Evolutionary conservation across 129 eudicot species (phyloP), one percentile per base, ranked within the genome.

Genomic region (Rutidosis leptorrhynchoides): DNA sequence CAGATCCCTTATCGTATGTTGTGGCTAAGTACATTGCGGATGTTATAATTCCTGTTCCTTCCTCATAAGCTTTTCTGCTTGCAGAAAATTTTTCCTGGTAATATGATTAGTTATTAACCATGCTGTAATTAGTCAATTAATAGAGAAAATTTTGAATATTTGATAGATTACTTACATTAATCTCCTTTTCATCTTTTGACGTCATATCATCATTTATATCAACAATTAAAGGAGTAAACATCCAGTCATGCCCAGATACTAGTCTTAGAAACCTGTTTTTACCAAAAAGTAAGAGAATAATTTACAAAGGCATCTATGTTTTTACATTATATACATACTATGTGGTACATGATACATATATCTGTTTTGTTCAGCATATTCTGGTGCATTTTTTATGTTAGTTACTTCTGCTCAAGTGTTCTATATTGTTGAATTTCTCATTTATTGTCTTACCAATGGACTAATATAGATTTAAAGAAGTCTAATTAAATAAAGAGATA

Each of bases 1-100:
- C 95, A 53, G 98, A 93, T 65, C 69, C 80, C 82, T 78, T 93
- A 62, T 93, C 96, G 70, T 88, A 93, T 64, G 81, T 26, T 57
- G 98, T 89, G 3, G 96, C 98, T 77, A 93, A 27, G 72, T 80
- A 93, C 94, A 93, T 93, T 40, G 96, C 91, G 57, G 87, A 80
- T 48, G 43, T 79, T 62, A 81, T 68, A 62, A 73, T 79, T 69
- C 79, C 84, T 0, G 71, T 64, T 27, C 78, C 86, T 64, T 72
- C 84, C 82, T 75, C 92, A 77, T 64, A 74, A 40, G 82, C 81
- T 71, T 86, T 86, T 81, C 96, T 84, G 77, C 82, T 88, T 49
- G 43, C 68, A 52, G 76, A 67, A 79, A 93, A 86, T 32, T 83
- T 88, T 17, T 89, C 96, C 98, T 93, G 68, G 52, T 46, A 43